Conservation (phyloP, 257 asterid genomes). For the Solanum gandarillasii region DNA sequence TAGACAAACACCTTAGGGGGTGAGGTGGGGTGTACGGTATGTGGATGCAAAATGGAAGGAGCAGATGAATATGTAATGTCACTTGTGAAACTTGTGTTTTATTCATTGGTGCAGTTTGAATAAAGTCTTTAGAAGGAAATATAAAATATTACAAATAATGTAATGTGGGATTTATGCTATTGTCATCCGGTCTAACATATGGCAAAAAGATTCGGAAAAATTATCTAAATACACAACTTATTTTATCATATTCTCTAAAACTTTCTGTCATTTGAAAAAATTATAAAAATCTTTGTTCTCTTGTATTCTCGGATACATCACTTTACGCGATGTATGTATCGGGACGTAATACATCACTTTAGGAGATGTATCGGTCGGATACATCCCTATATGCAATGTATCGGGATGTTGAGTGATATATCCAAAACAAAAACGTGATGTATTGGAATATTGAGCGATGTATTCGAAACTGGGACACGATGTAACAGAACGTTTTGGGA, state of each 20-base stretch:
- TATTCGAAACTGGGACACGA: fast-evolving
- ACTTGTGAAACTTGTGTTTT: no score
- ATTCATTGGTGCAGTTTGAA: not conserved
- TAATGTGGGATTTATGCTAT: not conserved
- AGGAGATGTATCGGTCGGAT: fast-evolving
- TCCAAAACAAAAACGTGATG: fast-evolving
- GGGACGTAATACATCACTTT: no score
- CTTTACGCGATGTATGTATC: fast-evolving
- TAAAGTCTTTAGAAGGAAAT: not conserved
- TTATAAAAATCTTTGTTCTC: no score
- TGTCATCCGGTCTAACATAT: no score
- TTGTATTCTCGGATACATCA: no score
- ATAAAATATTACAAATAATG: not conserved
- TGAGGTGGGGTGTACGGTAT: not conserved
- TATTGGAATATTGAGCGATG: fast-evolving
- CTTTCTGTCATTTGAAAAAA: no score
- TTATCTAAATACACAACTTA: no score
- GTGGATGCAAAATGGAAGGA: not conserved
- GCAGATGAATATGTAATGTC: not conserved
- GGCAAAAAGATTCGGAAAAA: no score
- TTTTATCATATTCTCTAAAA: no score
- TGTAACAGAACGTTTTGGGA: fast-evolving
- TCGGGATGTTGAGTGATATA: no score
- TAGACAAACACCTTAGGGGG: not conserved
- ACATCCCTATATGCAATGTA: no score